Conservation (phyloP, 116 monocot species). For the Posidonia oceanica region DNA sequence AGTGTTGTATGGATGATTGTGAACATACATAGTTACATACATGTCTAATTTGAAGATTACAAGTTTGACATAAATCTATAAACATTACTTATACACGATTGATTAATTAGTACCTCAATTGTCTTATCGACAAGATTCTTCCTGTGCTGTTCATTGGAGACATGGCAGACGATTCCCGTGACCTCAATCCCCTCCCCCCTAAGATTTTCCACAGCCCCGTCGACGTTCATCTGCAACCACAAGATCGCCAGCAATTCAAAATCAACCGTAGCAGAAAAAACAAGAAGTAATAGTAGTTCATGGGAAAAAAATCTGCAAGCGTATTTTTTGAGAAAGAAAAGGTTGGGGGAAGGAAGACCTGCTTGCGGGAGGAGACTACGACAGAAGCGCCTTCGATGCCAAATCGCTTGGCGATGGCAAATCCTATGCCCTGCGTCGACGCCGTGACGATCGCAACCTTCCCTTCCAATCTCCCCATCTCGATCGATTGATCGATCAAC, state of each 20-base stretch:
- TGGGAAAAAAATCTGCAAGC: too few species aligned
- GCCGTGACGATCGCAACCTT: slow-evolving; percentile 95
- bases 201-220: slow-evolving; percentile 68
- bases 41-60: too few species aligned
- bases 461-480: slow-evolving; percentile 47
- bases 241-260: background rate
- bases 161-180: slow-evolving; percentile 76
- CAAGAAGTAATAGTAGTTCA: background rate
- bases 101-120: slow-evolving; percentile 32
- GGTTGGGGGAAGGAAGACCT: slow-evolving; percentile 17
- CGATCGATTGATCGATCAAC: too few species aligned
- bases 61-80: too few species aligned
- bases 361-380: slow-evolving; percentile 82
- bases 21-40: too few species aligned
- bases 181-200: slow-evolving; percentile 56
- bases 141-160: slow-evolving; percentile 62
- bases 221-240: slow-evolving; percentile 63
- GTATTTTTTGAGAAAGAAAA: too few species aligned
- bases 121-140: slow-evolving; percentile 66
- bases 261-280: background rate
- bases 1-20: too few species aligned
- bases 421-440: slow-evolving; percentile 87
- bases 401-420: slow-evolving; percentile 72
- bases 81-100: too few species aligned
- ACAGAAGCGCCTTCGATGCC: slow-evolving; percentile 75